Percentiles rank a stretch among this genome's conserved stretches.
phyloP scores from a whole-genome alignment of 2,329 filamentous ascomycete species.

The Metarhizium guizhouense region DNA sequence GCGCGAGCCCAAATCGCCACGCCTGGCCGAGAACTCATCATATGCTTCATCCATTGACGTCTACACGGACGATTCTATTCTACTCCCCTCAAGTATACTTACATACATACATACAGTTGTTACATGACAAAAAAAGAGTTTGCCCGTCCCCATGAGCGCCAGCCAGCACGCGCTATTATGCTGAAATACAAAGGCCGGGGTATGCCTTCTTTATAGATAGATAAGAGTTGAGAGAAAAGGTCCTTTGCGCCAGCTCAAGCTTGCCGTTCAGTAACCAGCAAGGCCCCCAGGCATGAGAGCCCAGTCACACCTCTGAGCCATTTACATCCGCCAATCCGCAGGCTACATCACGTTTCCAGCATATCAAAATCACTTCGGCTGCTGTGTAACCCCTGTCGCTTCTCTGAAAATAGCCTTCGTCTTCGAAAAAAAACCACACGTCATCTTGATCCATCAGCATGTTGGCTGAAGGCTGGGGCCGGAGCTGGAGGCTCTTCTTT shows the following conservation, averaged over 20 bases:
- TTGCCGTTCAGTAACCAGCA: not conserved
- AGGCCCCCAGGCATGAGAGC: not conserved
- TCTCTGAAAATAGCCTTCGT: not conserved
- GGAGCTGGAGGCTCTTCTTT: constrained; percentile 27
- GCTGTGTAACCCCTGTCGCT: not conserved
- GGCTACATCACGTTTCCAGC: constrained; percentile 1
- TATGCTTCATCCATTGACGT: not conserved
- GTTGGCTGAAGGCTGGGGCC: constrained; percentile 27
- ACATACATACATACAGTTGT: not conserved
- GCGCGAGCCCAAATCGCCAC: not conserved
- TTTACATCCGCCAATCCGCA: constrained; percentile 1
- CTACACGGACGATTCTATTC: not conserved
- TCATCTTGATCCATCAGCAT: constrained; percentile 7
- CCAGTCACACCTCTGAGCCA: not conserved
- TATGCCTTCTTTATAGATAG: not conserved
- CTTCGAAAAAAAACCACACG: constrained; percentile 4
- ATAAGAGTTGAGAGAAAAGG: constrained; percentile 5
- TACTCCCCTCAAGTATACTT: not conserved
- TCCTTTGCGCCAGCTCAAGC: not conserved
- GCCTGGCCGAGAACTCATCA: not conserved
- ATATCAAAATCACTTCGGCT: not conserved
- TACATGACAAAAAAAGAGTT: not conserved
- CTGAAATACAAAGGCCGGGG: not conserved
- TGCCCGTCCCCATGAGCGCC: not conserved
- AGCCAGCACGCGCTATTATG: not conserved